Evolutionary conservation across 169 alveolate genomes (phyloP).

Genomic region (Cryptosporidium andersoni): DNA sequence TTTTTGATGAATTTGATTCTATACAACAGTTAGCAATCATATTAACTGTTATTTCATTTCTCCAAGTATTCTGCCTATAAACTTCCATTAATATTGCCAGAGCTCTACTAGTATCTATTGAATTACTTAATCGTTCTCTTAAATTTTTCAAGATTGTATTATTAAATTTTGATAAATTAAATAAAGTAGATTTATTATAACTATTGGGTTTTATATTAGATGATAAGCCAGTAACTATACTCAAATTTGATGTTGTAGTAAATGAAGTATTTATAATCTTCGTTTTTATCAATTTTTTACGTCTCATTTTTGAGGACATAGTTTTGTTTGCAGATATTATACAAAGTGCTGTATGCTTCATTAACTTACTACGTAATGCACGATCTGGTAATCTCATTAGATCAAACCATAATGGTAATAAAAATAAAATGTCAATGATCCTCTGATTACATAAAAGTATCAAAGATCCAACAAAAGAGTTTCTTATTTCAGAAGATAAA

Average conservation of each 20-base stretch:
- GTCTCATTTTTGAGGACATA: slow-evolving; percentile 9
- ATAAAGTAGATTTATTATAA: slow-evolving; percentile 38
- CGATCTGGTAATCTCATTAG: slow-evolving; percentile 62
- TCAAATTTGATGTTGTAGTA: not conserved
- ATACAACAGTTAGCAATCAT: slow-evolving; percentile 72
- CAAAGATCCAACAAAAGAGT: slow-evolving; percentile 40
- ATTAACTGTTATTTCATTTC: slow-evolving; percentile 73
- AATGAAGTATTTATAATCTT: slow-evolving; percentile 21
- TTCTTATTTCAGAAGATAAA: slow-evolving; percentile 53
- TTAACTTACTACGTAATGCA: slow-evolving; percentile 16
- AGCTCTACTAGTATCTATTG: slow-evolving; percentile 60
- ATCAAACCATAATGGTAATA: slow-evolving; percentile 67
- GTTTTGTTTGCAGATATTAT: slow-evolving; percentile 24
- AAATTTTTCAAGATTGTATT: slow-evolving; percentile 27
- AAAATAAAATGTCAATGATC: slow-evolving; percentile 49
- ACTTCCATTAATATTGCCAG: slow-evolving; percentile 77
- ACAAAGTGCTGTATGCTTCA: slow-evolving; percentile 44
- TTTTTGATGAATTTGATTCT: slow-evolving; percentile 33
- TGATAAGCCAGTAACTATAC: not conserved
- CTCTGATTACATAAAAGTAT: slow-evolving; percentile 45
- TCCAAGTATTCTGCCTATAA: slow-evolving; percentile 76
- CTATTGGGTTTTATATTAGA: not conserved
- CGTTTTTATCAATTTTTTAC: slow-evolving; percentile 12
- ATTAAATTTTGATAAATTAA: slow-evolving; percentile 39
- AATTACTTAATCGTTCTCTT: slow-evolving; percentile 17